These are phyloP conservation scores for Fennellomyces sp. DNA, from an alignment of 371 early-diverging fungal genomes.

Conservation along the genomic window DNA sequence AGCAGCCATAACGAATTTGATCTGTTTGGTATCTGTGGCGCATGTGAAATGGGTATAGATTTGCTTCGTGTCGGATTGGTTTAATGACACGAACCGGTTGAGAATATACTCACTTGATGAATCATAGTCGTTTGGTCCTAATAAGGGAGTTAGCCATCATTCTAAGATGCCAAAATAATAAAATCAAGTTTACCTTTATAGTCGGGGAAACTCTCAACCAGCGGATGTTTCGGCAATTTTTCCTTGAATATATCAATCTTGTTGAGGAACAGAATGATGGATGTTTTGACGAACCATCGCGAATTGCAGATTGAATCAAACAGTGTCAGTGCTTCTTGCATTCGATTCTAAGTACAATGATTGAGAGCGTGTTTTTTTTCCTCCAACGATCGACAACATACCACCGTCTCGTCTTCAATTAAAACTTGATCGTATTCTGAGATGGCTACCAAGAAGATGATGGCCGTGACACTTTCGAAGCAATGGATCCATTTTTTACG, in stretches of 20 bases:
- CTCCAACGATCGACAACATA: constrained; percentile 42
- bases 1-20: constrained; percentile 94
- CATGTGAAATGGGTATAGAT: constrained; percentile 95
- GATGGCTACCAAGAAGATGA: constrained; percentile 91
- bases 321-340: constrained; percentile 93
- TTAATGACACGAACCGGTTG: constrained; percentile 81
- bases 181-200: constrained; percentile 47
- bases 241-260: constrained; percentile 94
- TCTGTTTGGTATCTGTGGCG: constrained; percentile 97
- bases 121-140: constrained; percentile 75
- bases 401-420: constrained; percentile 90
- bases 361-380: background rate
- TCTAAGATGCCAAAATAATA: too few relatives aligned
- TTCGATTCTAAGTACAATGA: constrained; percentile 73
- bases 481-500: constrained; percentile 94
- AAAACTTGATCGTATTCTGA: constrained; percentile 93
- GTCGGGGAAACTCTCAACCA: constrained; percentile 86
- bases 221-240: constrained; percentile 81
- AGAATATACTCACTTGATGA: constrained; percentile 84
- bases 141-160: background rate
- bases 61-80: constrained; percentile 83
- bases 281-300: constrained; percentile 91
- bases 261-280: constrained; percentile 95
- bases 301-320: constrained; percentile 97
- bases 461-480: constrained; percentile 92